These are phyloP conservation scores for Escallonia herrerae DNA, from an alignment of 129 eudicot genomes.

Conservation along the genomic window DNA sequence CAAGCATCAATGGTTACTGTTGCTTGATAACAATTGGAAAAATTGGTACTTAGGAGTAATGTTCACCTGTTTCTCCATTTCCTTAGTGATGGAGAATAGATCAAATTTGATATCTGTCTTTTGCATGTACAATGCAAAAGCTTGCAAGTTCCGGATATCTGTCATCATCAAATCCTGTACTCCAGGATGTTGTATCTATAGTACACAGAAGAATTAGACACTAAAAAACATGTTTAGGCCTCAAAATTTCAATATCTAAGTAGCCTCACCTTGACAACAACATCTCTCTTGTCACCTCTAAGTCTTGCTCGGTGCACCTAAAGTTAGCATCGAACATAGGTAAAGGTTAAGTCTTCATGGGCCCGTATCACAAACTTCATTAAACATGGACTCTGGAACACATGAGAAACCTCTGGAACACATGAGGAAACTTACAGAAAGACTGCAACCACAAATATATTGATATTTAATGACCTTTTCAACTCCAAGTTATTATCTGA, in stretches of 20 bases:
- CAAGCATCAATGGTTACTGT: no score
- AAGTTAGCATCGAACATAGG: not conserved
- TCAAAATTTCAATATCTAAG: conserved; percentile 1
- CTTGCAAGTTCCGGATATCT: conserved; percentile 83
- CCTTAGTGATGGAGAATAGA: conserved; percentile 79
- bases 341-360: not conserved
- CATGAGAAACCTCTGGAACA: no score
- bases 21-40: not conserved
- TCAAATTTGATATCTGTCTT: conserved; percentile 90
- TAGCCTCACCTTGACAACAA: conserved; percentile 75
- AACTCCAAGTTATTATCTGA: not conserved
- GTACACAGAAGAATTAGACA: conserved; percentile 8
- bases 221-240: conserved; percentile 2
- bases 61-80: conserved; percentile 96
- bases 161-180: conserved; percentile 96
- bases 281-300: conserved; percentile 68
- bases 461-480: not conserved
- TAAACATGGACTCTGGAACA: no score
- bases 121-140: conserved; percentile 86
- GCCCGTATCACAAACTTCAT: not conserved
- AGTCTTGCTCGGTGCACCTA: conserved; percentile 94
- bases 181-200: conserved; percentile 95
- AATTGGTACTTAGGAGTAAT: not conserved
- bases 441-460: no score
- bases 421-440: no score